These are phyloP conservation scores for Pleurostoma richardsiae DNA, from an alignment of 2,329 filamentous ascomycete species.

Conservation along the genomic window DNA sequence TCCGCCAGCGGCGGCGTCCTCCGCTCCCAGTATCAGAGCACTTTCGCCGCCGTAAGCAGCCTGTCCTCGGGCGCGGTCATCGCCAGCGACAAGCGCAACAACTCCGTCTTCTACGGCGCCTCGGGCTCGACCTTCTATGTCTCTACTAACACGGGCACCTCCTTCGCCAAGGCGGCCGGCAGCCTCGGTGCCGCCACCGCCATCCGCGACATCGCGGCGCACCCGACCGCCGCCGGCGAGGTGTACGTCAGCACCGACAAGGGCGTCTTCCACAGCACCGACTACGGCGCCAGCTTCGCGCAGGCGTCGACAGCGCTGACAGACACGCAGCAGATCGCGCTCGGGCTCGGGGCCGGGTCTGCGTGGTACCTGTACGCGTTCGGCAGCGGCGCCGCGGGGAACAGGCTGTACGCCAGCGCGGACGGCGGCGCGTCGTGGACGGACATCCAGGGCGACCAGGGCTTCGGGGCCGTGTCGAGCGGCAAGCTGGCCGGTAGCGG, in stretches of 20 bases:
- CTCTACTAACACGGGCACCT: slow-evolving; percentile 40
- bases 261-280: slow-evolving; percentile 48
- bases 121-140: slow-evolving; percentile 42
- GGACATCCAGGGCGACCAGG: slow-evolving; percentile 40
- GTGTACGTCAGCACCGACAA: slow-evolving; percentile 52
- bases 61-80: slow-evolving; percentile 41
- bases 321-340: slow-evolving; percentile 34
- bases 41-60: slow-evolving; percentile 38
- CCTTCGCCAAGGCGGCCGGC: slow-evolving; percentile 32
- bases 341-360: slow-evolving; percentile 32
- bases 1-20: slow-evolving; percentile 33
- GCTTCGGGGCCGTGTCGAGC: slow-evolving; percentile 36
- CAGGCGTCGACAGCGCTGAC: slow-evolving; percentile 27
- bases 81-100: slow-evolving; percentile 49
- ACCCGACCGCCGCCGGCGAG: slow-evolving; percentile 54
- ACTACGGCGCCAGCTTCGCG: slow-evolving; percentile 44
- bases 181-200: slow-evolving; percentile 31
- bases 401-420: slow-evolving; percentile 37
- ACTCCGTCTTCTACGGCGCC: slow-evolving; percentile 46
- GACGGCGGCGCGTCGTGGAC: slow-evolving; percentile 37
- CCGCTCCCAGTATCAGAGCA: slow-evolving; percentile 31
- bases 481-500: slow-evolving; percentile 36
- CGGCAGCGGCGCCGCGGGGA: slow-evolving; percentile 33
- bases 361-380: slow-evolving; percentile 44
- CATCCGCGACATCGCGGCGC: slow-evolving; percentile 50